Evolutionary conservation across 176 grass and related monocot species (phyloP).

Genomic region (Triticum dicoccoides): DNA sequence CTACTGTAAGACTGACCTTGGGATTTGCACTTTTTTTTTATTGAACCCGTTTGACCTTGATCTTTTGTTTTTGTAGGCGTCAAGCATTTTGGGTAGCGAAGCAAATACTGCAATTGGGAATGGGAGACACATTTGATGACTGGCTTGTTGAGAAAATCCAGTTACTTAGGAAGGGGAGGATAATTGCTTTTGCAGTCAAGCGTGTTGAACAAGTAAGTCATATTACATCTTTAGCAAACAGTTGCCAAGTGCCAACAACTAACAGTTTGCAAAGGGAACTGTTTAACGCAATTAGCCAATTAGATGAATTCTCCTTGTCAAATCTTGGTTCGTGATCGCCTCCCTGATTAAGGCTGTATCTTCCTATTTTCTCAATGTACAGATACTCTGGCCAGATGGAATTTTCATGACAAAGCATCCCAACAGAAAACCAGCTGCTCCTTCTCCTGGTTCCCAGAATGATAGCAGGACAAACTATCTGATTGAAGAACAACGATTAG

Average conservation of each 20-base stretch:
- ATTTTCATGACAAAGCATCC: slow-evolving; percentile 97
- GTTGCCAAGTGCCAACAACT: background rate
- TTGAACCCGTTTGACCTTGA: background rate
- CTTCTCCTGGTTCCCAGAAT: slow-evolving; percentile 43
- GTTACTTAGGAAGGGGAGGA: slow-evolving; percentile 76
- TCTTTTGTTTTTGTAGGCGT: slow-evolving; percentile 54
- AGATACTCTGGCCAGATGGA: slow-evolving; percentile 99
- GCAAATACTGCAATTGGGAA: slow-evolving; percentile 95
- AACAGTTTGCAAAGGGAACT: background rate
- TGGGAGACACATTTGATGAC: slow-evolving; percentile 99
- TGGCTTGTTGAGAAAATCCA: slow-evolving; percentile 99
- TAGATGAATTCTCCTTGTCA: background rate
- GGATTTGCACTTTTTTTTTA: background rate
- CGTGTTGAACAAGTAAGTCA: slow-evolving; percentile 86
- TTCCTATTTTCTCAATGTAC: slow-evolving; percentile 30
- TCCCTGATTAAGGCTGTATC: background rate
- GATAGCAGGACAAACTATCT: slow-evolving; percentile 48
- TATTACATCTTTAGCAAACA: background rate
- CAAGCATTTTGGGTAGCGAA: slow-evolving; percentile 99
- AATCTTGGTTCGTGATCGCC: background rate
- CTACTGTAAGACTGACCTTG: background rate
- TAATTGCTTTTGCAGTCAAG: slow-evolving; percentile 84
- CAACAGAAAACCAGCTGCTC: slow-evolving; percentile 58
- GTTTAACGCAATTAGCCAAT: background rate
- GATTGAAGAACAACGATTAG: slow-evolving; percentile 67